Percentiles rank a stretch among this genome's conserved stretches.
Conservation (phyloP, 805 yeast genomes). For the Soucietia sequanensis region DNA sequence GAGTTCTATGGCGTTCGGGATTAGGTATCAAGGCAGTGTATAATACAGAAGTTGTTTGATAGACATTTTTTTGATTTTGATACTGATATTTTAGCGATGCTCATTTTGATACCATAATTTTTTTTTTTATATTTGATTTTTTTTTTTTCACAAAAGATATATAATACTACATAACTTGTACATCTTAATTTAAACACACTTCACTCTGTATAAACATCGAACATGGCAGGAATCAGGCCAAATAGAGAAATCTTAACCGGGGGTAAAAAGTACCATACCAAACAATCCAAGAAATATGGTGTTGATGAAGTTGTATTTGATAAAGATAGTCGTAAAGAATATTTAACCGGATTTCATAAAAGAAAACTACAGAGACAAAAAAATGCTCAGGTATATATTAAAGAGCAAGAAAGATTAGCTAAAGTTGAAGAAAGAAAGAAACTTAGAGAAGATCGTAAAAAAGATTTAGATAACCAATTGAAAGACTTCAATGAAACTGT, state of each 20-base stretch:
- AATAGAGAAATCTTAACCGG: conserved; percentile 89
- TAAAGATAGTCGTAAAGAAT: conserved; percentile 74
- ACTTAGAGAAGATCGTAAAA: conserved; percentile 67
- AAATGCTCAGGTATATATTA: conserved; percentile 71
- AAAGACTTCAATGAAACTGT: conserved; percentile 53
- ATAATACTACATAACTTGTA: neutral
- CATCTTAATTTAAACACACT: neutral
- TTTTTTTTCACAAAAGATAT: neutral
- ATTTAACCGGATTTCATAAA: conserved; percentile 92
- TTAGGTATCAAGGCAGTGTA: neutral
- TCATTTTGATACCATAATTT: conserved; percentile 8
- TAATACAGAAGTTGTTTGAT: no score
- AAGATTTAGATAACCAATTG: conserved; percentile 62
- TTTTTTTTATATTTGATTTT: conserved; percentile 1
- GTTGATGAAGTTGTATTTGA: conserved; percentile 87
- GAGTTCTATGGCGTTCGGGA: neutral
- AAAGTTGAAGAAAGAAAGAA: conserved; percentile 74
- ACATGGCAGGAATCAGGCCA: conserved; percentile 30
- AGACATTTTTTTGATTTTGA: no score
- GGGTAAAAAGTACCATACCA: conserved; percentile 75
- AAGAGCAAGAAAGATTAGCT: conserved; percentile 73
- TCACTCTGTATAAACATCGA: no score
- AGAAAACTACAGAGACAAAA: conserved; percentile 86
- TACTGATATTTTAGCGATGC: conserved; percentile 8
- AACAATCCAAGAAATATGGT: conserved; percentile 61